Percentiles rank a stretch among this genome's conserved stretches.
These are phyloP conservation scores for Myriosclerotinia duriaeana DNA, from an alignment of 2,329 filamentous ascomycete species.

Conservation along the genomic window DNA sequence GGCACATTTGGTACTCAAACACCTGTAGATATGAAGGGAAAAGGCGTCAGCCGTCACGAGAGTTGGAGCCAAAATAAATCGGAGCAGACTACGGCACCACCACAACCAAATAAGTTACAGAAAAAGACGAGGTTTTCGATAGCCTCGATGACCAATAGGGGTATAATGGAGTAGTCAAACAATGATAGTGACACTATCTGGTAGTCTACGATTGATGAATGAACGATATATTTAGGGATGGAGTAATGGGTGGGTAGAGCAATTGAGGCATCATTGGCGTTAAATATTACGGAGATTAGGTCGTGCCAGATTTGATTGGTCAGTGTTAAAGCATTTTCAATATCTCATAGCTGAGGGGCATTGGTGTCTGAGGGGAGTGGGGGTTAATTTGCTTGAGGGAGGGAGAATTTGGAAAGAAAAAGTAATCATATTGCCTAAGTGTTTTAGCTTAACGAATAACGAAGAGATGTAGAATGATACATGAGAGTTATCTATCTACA, in stretches of 20 bases:
- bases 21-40: conserved; percentile 26
- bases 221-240: background rate
- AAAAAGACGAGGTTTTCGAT: conserved; percentile 20
- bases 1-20: conserved; percentile 41
- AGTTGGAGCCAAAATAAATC: conserved; percentile 27
- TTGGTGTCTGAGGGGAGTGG: background rate
- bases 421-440: conserved; percentile 16
- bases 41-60: conserved; percentile 23
- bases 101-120: conserved; percentile 19
- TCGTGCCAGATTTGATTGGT: conserved; percentile 5
- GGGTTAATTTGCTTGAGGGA: conserved; percentile 1
- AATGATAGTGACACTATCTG: background rate
- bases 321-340: conserved; percentile 7
- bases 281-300: background rate
- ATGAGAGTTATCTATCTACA: background rate
- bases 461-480: conserved; percentile 8
- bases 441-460: conserved; percentile 19
- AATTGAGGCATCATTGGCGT: conserved; percentile 8
- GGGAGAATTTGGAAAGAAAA: conserved; percentile 16
- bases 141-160: background rate
- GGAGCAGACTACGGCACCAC: conserved; percentile 28
- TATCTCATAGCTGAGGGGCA: conserved; percentile 10
- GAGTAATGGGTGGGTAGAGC: background rate
- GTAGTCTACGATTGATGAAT: background rate
- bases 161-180: background rate